These are phyloP conservation scores for Mycena filopes DNA, from an alignment of 768 basidiomycete species.

Conservation along the genomic window DNA sequence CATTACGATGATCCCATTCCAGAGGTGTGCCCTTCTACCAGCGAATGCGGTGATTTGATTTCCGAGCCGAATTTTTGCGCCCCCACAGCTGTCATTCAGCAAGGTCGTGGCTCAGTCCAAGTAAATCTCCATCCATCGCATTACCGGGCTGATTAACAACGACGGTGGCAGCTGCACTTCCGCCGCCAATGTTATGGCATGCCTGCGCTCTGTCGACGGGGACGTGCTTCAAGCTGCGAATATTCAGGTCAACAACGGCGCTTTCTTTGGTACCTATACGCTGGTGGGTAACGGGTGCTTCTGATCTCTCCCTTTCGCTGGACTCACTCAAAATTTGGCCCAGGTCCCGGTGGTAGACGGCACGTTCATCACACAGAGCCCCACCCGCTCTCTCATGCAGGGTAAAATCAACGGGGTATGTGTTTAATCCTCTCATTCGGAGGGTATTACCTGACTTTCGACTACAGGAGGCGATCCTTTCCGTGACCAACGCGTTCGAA, in stretches of 20 bases:
- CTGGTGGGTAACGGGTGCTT: too few species aligned
- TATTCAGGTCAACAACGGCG: too few species aligned
- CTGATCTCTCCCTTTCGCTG: too few species aligned
- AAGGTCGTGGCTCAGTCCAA: neutral
- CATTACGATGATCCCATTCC: neutral
- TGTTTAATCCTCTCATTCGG: too few species aligned
- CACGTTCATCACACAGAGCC: too few species aligned
- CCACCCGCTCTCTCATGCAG: slow-evolving; percentile 37
- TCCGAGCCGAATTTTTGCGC: too few species aligned
- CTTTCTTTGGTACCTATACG: too few species aligned
- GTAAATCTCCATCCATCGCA: neutral
- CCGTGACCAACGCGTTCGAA: slow-evolving; percentile 41
- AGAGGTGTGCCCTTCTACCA: neutral
- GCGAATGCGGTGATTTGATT: too few species aligned
- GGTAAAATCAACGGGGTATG: slow-evolving; percentile 45
- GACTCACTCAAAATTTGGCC: too few species aligned
- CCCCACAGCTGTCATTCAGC: neutral
- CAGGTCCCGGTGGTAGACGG: neutral
- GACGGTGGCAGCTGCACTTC: too few species aligned
- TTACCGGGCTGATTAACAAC: too few species aligned
- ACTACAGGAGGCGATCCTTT: slow-evolving; percentile 34
- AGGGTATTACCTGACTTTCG: slow-evolving; percentile 44
- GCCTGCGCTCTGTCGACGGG: neutral
- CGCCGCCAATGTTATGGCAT: neutral
- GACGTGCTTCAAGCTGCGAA: too few species aligned